Conservation (phyloP, 1,139 yeast genomes). For the Nematodospora anomalae region DNA sequence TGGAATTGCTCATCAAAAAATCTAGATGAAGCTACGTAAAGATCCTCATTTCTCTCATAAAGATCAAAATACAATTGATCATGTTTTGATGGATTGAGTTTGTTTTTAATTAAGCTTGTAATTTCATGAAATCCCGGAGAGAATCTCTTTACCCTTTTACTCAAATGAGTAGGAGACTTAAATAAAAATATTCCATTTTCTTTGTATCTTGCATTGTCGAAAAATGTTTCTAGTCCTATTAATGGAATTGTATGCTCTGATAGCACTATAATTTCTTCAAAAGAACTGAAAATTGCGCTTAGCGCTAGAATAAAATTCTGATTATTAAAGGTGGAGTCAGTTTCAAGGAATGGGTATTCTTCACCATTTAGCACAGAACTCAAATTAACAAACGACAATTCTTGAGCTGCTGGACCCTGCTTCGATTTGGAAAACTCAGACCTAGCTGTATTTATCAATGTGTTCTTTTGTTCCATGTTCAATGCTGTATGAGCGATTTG, state of each 20-base stretch:
- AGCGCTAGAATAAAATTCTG: constrained; percentile 23
- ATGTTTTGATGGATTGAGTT: constrained; percentile 23
- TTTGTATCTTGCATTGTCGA: constrained; percentile 21
- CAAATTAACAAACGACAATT: constrained; percentile 31
- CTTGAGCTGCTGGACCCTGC: constrained; percentile 19
- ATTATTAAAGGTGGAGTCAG: constrained; percentile 9
- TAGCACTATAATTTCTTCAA: constrained; percentile 31
- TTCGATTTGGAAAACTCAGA: constrained; percentile 11
- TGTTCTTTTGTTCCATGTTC: constrained; percentile 19
- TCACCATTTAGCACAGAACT: constrained; percentile 16
- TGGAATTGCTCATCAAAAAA: constrained; percentile 26
- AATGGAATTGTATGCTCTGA: constrained; percentile 30
- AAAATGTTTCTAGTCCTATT: constrained; percentile 18
- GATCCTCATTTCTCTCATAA: constrained; percentile 9
- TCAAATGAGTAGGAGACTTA: constrained; percentile 25
- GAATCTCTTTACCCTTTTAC: constrained; percentile 19
- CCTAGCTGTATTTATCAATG: constrained; percentile 23
- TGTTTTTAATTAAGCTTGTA: constrained; percentile 24
- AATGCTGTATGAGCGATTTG: constrained; percentile 23
- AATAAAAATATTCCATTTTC: constrained; percentile 30
- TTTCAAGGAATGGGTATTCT: constrained; percentile 12
- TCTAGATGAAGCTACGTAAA: constrained; percentile 17
- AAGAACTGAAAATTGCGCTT: constrained; percentile 32
- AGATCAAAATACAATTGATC: constrained; percentile 25
- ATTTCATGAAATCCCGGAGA: constrained; percentile 35